Evolutionary conservation across 257 asterid species (phyloP).

Genomic region (Solanum okadae): DNA sequence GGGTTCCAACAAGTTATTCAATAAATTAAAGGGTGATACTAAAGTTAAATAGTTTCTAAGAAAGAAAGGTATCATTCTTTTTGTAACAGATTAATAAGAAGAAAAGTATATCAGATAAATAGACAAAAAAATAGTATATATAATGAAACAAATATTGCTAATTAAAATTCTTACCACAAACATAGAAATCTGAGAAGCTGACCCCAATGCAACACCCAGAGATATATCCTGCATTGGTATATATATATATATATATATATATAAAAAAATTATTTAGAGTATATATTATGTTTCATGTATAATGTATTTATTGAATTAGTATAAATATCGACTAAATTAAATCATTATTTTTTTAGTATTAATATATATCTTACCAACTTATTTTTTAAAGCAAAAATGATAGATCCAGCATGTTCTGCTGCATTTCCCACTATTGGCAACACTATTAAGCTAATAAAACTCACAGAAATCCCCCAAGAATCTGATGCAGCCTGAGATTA

Average conservation of each 20-base stretch:
- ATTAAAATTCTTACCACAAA: slow-evolving; percentile 27
- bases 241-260: neutral
- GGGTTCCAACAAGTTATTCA: neutral
- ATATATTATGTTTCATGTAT: neutral
- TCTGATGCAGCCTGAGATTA: slow-evolving; percentile 26
- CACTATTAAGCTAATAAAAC: slow-evolving; percentile 37
- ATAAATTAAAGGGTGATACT: neutral
- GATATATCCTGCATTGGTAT: slow-evolving; percentile 25
- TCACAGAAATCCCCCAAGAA: slow-evolving; percentile 39
- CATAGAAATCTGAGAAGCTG: slow-evolving; percentile 42
- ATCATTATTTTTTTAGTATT: neutral
- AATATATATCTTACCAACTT: slow-evolving; percentile 21
- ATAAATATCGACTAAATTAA: neutral
- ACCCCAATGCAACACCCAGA: slow-evolving; percentile 37
- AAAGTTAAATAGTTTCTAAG: neutral
- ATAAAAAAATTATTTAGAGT: neutral
- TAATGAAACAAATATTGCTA: neutral
- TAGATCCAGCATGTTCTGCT: slow-evolving; percentile 40
- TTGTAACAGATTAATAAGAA: neutral
- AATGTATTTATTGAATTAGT: neutral
- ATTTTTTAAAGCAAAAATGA: slow-evolving; percentile 38
- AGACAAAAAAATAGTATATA: neutral
- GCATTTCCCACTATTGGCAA: slow-evolving; percentile 46
- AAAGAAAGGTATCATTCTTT: neutral
- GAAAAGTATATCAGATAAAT: neutral